Evolutionary conservation across 768 basidiomycete species (phyloP).

Genomic region (Mycena belliarum): DNA sequence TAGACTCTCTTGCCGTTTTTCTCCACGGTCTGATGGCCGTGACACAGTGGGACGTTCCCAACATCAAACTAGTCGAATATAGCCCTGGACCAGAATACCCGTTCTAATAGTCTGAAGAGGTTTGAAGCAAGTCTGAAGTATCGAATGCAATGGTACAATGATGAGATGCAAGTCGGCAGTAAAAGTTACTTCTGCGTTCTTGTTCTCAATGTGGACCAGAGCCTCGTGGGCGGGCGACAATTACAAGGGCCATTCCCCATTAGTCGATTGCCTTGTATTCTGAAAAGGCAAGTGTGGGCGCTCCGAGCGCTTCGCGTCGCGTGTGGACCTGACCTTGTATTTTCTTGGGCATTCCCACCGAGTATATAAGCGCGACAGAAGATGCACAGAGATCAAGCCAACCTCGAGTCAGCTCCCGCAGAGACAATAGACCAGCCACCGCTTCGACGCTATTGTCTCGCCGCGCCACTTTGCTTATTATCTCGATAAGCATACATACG

Average conservation of each 20-base stretch:
- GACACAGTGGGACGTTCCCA: conserved; percentile 13
- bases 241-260: conserved; percentile 12
- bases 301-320: background rate
- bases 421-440: conserved; percentile 11
- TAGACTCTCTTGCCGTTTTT: background rate
- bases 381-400: conserved; percentile 4
- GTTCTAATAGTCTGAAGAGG: conserved; percentile 2
- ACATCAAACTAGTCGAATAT: conserved; percentile 5
- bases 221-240: conserved; percentile 9
- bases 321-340: conserved; percentile 2
- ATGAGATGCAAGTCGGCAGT: too few species aligned
- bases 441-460: conserved; percentile 13
- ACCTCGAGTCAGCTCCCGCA: conserved; percentile 6
- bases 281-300: conserved; percentile 1
- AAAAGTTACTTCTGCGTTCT: background rate
- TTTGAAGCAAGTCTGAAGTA: too few species aligned
- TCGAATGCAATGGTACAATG: too few species aligned
- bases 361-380: conserved; percentile 12
- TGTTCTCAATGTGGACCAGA: conserved; percentile 8
- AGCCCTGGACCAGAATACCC: conserved; percentile 1
- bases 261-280: background rate
- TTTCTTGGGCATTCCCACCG: background rate
- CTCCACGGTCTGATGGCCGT: background rate
- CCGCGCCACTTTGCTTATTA: conserved; percentile 13
- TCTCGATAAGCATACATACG: conserved; percentile 14